Percentiles rank a stretch among this genome's conserved stretches.
These are phyloP conservation scores for Eimeria falciformis DNA, from an alignment of 169 alveolate genomes.

Conservation along the genomic window DNA sequence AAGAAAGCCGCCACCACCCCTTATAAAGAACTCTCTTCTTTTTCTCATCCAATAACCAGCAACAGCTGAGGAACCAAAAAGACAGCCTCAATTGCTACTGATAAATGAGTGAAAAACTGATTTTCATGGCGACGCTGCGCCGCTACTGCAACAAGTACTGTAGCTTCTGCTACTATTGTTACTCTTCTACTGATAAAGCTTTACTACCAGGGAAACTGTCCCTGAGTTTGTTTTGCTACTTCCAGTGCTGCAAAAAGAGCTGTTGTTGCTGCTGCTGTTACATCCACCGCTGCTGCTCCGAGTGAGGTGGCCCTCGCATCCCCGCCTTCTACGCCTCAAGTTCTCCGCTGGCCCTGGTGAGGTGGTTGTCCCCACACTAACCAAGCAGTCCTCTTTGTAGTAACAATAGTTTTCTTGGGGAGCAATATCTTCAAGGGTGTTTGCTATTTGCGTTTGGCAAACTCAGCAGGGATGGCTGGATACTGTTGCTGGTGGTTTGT, in stretches of 20 bases:
- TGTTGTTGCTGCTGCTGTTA: constrained; percentile 30
- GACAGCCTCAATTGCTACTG: constrained; percentile 45
- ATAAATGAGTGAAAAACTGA: neutral
- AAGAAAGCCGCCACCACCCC: constrained; percentile 31
- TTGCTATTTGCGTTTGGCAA: too few species aligned
- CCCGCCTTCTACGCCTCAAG: too few species aligned
- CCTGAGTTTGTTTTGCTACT: constrained; percentile 66
- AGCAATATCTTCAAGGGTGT: too few species aligned
- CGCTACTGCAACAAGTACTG: constrained; percentile 20
- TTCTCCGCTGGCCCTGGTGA: too few species aligned
- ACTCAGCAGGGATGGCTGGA: too few species aligned
- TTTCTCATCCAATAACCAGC: neutral
- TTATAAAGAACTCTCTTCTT: constrained; percentile 7
- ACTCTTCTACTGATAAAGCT: constrained; percentile 10
- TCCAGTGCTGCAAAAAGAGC: constrained; percentile 48
- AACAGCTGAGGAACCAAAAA: neutral
- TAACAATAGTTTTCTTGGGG: too few species aligned
- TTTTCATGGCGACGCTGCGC: constrained; percentile 45
- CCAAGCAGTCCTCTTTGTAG: too few species aligned
- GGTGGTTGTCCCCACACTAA: too few species aligned
- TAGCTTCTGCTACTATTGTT: neutral
- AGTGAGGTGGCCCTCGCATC: too few species aligned
- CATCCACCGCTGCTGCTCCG: constrained; percentile 41
- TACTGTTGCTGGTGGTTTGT: too few species aligned
- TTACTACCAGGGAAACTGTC: constrained; percentile 47